phyloP scores from a whole-genome alignment of 1,284 basidiomycete genomes.

The Austroboletus novae-zelandiae region DNA sequence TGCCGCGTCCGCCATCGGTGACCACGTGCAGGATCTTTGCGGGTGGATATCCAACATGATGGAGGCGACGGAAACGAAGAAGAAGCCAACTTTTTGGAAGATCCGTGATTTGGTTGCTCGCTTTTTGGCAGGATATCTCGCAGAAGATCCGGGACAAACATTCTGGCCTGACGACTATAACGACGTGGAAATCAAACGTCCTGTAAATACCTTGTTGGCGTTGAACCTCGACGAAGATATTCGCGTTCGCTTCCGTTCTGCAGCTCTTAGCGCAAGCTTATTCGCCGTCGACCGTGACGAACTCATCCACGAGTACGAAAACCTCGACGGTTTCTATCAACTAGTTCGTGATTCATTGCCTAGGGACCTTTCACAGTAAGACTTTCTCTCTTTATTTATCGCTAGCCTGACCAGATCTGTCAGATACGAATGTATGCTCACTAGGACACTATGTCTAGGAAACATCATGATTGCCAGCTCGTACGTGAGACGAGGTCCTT shows the following conservation, averaged over 20 bases:
- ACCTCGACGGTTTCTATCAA: conserved; percentile 39
- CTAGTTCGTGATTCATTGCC: conserved; percentile 44
- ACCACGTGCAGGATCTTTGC: conserved; percentile 49
- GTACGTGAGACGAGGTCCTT: conserved; percentile 77
- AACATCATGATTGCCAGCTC: conserved; percentile 86
- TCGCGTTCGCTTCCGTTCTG: conserved; percentile 81
- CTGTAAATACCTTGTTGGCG: conserved; percentile 48
- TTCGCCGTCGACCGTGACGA: conserved; percentile 41
- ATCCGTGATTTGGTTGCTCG: conserved; percentile 63
- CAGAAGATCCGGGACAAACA: conserved; percentile 54
- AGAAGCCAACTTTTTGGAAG: conserved; percentile 61
- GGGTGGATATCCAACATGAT: conserved; percentile 51
- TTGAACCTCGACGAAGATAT: conserved; percentile 73
- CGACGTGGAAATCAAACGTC: conserved; percentile 35
- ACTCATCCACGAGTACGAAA: conserved; percentile 20
- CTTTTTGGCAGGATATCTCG: conserved; percentile 68
- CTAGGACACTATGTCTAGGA: conserved; percentile 73
- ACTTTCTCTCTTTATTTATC: conserved; percentile 1
- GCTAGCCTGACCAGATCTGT: conserved; percentile 4
- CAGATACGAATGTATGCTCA: conserved; percentile 78
- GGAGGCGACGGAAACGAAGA: conserved; percentile 29
- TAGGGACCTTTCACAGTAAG: conserved; percentile 48
- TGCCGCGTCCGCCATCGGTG: conserved; percentile 40
- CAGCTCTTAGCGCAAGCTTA: conserved; percentile 59
- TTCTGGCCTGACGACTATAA: conserved; percentile 45